Evolutionary conservation across 306 rosid genomes (phyloP).

Genomic region (Hippophae rhamnoides): DNA sequence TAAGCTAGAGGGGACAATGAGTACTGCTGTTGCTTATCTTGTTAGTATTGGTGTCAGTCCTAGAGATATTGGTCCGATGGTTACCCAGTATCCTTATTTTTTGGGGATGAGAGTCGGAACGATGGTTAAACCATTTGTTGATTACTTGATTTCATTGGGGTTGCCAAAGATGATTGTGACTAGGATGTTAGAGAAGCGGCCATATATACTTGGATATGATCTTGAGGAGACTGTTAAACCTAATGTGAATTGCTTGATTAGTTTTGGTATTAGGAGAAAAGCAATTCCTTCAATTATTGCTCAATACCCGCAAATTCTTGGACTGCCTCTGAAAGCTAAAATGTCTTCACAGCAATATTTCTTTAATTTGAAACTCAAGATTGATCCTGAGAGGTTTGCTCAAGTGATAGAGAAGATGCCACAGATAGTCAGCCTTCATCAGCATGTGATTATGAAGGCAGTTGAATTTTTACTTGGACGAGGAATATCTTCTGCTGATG

Average conservation of each 20-base stretch:
- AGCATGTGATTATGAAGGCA: slow-evolving; percentile 71
- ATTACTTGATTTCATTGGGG: slow-evolving; percentile 56
- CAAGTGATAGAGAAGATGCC: slow-evolving; percentile 83
- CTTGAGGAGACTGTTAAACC: slow-evolving; percentile 71
- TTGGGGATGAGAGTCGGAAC: slow-evolving; percentile 97
- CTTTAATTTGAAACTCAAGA: slow-evolving; percentile 79
- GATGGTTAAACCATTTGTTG: slow-evolving; percentile 65
- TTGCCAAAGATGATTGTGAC: slow-evolving; percentile 75
- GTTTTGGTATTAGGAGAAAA: slow-evolving; percentile 70
- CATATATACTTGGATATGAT: slow-evolving; percentile 71
- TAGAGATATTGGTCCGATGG: slow-evolving; percentile 93
- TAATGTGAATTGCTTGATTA: slow-evolving; percentile 72
- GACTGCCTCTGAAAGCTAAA: slow-evolving; percentile 81
- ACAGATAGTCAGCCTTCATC: slow-evolving; percentile 36
- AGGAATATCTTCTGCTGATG: slow-evolving; percentile 41
- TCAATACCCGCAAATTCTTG: slow-evolving; percentile 74
- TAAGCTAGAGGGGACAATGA: slow-evolving; percentile 96
- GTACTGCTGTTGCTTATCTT: slow-evolving; percentile 89
- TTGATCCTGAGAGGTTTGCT: slow-evolving; percentile 78
- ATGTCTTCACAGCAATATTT: slow-evolving; percentile 73
- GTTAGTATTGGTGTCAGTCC: slow-evolving; percentile 85
- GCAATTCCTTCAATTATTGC: slow-evolving; percentile 55
- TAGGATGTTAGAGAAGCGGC: slow-evolving; percentile 80
- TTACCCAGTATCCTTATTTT: slow-evolving; percentile 72
- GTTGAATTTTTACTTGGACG: slow-evolving; percentile 50